Evolutionary conservation across 192 early-diverging fungal species (phyloP), one percentile per base, ranked within the genome.

Genomic region (Coemansia sp.): DNA sequence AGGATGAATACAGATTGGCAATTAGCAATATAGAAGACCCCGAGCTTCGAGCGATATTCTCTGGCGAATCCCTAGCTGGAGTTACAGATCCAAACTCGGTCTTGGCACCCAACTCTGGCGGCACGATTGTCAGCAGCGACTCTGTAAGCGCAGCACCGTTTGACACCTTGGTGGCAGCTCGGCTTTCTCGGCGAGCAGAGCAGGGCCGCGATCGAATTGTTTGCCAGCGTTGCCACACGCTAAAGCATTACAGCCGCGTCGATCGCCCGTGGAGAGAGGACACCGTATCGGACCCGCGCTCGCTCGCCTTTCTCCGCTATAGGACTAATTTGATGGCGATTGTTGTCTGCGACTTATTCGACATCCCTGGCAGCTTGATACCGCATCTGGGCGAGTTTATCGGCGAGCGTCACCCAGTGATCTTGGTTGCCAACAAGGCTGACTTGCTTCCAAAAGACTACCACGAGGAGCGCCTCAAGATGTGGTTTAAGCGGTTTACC

Each of bases 391-490:
- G 80, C 39, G 58, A 84, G 10, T 64, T 85, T 41, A 82, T 87
- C 22, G 83, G 87, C 27, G 48, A 64, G 8, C 58, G 72, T n/a
- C 75, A 79, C 11, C 63, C 77, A 3, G 75, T 90, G 36, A 60
- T 92, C 1, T 60, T 92, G 2, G 87, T 85, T 1, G 87, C 82
- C 8, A 92, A 92, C 70, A 92, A 92, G 56, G 50, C 80, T 5
- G 90, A 92, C 60, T 37, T 92, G 52, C 67, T 91, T 44, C 88
- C 88, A 3, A 75, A 62, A 22, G 76, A 76, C 32, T 74, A 76
- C 34, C 81, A 86, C 50, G 53, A 72, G 15, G 70, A 84, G 65
- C 81, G 86, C 4, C 63, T 89, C 33, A 70, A 36, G 22, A 71
- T 74, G 56, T 86, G 83, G 77, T 42, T 89, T n/a, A 37, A 66